Base-by-base conservation (phyloP, 352 stramenopile species). In the Phytopythium chamaehyphon region DNA sequence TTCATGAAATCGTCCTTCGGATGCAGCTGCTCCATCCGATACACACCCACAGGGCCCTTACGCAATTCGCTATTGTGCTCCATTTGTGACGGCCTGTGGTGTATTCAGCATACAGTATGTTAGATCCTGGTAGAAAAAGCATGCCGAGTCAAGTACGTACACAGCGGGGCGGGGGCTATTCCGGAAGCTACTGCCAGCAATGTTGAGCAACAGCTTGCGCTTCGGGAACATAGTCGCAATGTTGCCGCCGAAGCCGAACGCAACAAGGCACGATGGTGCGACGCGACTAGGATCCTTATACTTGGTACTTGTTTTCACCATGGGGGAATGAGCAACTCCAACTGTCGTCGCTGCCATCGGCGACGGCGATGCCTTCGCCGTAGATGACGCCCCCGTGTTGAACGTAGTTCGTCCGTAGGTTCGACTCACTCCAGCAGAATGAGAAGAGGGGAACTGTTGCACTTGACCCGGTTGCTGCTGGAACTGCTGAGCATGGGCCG, bases 161-260 rank as follows among this genome's bases (percentile, higher is more conserved):
- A 61, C 55, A 67, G 59, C 51, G 16, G 57, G 60, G 2, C 77
- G 77, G 36, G 81, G 81, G 36, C 81, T 94, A 64, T 81, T 88
- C 46, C 76, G 78, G 37, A 76, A 64, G 56, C 68, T 58, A 54
- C 61, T 79, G 49, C 68, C 71, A 16, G 71, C 68, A 47, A 74
- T 78, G 48, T 88, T 92, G 21, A 93, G 51, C 5, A 80, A 80
- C 52, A 94, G 47, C 49, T 95, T 94, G 47, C 81, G 73, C 58
- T 90, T 91, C 0, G 86, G 86, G 61, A 94, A 90, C 86, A 95
- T 95, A 7, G 79, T 91, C 45, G 88, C 84, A n/a, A 93, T 66
- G 46, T 90, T 95, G 11, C 86, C 86, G 62, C 86, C 86, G 66
- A 95, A 95, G 23, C 86, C 86, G 55, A 95, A 94, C 8, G 83